Conservation (phyloP, 306 rosid genomes). For the Coriaria nepalensis region DNA sequence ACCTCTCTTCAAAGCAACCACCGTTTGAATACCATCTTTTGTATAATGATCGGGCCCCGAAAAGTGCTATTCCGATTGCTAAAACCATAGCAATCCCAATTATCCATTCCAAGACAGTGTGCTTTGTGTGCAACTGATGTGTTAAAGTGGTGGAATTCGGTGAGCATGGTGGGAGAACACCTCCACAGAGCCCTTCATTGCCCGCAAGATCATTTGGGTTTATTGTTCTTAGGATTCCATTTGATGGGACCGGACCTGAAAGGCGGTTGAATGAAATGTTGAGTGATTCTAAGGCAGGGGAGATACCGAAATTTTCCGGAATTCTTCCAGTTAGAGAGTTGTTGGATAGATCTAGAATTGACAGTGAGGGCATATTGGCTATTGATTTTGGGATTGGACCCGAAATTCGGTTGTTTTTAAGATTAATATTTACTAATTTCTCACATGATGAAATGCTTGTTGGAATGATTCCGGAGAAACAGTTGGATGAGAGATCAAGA, state of each 20-base stretch:
- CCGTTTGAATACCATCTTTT: constrained; percentile 62
- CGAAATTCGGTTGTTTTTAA: constrained; percentile 55
- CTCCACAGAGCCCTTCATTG: constrained; percentile 65
- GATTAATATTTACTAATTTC: constrained; percentile 68
- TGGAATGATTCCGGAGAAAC: constrained; percentile 60
- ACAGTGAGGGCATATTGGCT: constrained; percentile 64
- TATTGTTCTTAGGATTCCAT: constrained; percentile 69
- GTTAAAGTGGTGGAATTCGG: constrained; percentile 27
- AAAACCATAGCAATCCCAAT: constrained; percentile 55
- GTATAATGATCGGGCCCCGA: constrained; percentile 42
- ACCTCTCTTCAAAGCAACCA: constrained; percentile 44
- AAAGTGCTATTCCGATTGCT: constrained; percentile 31
- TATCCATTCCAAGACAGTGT: constrained; percentile 47
- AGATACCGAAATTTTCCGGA: constrained; percentile 67
- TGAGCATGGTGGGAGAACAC: constrained; percentile 60
- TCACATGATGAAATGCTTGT: constrained; percentile 78
- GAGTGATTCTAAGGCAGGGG: constrained; percentile 81
- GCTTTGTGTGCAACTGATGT: constrained; percentile 34
- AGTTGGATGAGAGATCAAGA: constrained; percentile 78
- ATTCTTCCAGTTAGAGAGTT: constrained; percentile 79
- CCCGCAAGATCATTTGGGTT: constrained; percentile 68
- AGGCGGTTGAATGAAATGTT: constrained; percentile 76
- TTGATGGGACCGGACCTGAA: constrained; percentile 66
- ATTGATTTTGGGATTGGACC: constrained; percentile 71
- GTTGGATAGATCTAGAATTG: constrained; percentile 82